Percentiles rank a stretch among this genome's conserved stretches.
These are phyloP conservation scores for Eucalyptus regnans DNA, from an alignment of 345 rosid genomes.

Conservation along the genomic window DNA sequence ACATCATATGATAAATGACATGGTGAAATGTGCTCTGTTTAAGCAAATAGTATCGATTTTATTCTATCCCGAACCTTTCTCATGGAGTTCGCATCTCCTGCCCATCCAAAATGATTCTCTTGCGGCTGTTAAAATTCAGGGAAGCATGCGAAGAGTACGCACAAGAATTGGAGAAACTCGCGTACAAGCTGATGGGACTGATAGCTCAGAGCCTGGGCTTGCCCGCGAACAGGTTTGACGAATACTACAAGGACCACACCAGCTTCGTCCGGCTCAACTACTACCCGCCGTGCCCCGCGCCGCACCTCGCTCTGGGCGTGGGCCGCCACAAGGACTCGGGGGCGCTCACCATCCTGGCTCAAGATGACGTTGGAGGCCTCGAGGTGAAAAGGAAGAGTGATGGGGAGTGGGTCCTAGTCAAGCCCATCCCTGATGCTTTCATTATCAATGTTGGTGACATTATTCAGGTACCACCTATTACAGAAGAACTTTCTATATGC, in stretches of 20 bases:
- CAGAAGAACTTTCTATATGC: no score
- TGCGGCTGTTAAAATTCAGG: conserved; percentile 9
- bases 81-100: neutral
- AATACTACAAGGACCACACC: conserved; percentile 36
- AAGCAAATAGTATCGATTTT: neutral
- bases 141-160: conserved; percentile 32
- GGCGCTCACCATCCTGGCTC: conserved; percentile 10
- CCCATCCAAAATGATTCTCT: neutral
- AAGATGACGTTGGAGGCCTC: conserved; percentile 24
- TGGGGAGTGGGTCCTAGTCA: conserved; percentile 21
- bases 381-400: conserved; percentile 17
- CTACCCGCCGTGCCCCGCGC: conserved; percentile 17
- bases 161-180: conserved; percentile 36
- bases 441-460: neutral
- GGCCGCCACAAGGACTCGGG: conserved; percentile 17
- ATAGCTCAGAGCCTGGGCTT: conserved; percentile 45
- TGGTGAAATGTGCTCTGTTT: neutral
- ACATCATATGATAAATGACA: neutral
- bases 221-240: conserved; percentile 24
- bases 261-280: conserved; percentile 15
- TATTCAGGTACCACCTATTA: neutral
- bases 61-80: neutral
- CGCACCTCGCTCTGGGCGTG: conserved; percentile 16
- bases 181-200: conserved; percentile 29
- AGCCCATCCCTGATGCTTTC: conserved; percentile 10